phyloP scores from a whole-genome alignment of 2,329 filamentous ascomycete genomes.

The Sphaceloma murrayae region DNA sequence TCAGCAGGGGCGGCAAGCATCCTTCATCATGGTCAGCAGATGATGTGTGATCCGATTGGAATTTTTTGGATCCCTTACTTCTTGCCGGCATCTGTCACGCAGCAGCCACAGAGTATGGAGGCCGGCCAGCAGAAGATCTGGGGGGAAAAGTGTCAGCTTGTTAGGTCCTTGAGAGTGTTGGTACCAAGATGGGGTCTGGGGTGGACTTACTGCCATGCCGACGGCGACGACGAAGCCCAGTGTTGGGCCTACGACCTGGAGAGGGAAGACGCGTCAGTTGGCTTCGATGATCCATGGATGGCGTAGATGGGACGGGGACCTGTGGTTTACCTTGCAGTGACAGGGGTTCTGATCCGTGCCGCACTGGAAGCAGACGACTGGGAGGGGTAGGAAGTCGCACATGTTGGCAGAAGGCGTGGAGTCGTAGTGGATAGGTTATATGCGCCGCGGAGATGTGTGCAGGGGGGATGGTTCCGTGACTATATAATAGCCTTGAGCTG shows the following conservation, averaged over 20 bases:
- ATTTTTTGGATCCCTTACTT: conserved; percentile 18
- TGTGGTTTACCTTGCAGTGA: conserved; percentile 26
- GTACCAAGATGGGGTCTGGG: background rate
- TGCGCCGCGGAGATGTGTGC: background rate
- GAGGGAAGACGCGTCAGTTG: background rate
- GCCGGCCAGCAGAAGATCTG: conserved; percentile 32
- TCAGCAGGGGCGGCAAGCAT: conserved; percentile 29
- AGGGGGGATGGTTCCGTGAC: background rate
- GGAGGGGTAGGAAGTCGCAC: conserved; percentile 26
- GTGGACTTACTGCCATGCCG: conserved; percentile 25
- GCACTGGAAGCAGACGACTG: conserved; percentile 30
- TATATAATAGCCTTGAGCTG: background rate
- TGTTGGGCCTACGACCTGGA: conserved; percentile 29
- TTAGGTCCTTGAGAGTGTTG: no score
- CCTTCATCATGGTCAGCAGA: no score
- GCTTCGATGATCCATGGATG: no score
- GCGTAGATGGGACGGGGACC: no score
- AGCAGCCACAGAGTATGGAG: conserved; percentile 31
- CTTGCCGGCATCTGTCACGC: conserved; percentile 30
- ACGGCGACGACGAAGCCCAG: conserved; percentile 29
- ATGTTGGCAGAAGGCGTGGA: background rate
- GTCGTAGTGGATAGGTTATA: background rate
- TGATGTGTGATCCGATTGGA: conserved; percentile 22
- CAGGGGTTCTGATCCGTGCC: conserved; percentile 32
- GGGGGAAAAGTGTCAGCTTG: no score